Evolutionary conservation across 2,329 filamentous ascomycete genomes (phyloP), one percentile per base, ranked within the genome.

Genomic region (Epichloe uncinata): DNA sequence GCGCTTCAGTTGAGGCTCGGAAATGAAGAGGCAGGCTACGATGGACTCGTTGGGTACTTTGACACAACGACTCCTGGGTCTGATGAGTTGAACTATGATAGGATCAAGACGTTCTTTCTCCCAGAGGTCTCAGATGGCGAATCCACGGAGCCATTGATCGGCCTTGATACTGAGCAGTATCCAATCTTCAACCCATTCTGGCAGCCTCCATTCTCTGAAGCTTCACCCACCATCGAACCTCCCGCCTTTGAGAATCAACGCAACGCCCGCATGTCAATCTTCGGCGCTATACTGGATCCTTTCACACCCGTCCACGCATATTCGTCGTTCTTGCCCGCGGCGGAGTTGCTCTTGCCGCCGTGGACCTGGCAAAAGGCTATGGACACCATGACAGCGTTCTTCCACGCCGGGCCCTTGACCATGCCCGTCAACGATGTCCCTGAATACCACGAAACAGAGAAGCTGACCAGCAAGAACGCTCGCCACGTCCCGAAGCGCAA

Each of bases 301-400:
- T 71, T 67, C 51, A 55, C 56, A 0, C 55, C 67, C 1, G n/a
- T 70, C 0, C 63, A 69, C 38, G 63, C 53, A 0, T 70, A 66
- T 51, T 61, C 58, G 1, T 55, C 57, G 2, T 56, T 70, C 15
- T 56, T 70, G 1, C 69, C 68, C 0, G 47, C 56, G 0, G 34
- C 30, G 3, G 34, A 48, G 2, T 57, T 69, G 0, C 33, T 42
- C 11, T 52, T 72, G 2, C 66, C 65, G 0, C 11, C 56, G 0
- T 72, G 67, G 68, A 67, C 64, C 0, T 64, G 62, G 61, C 60
- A 71, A 49, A 26, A 43, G 0, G 67, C 67, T 4, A 52, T 71
- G 53, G 52, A 59, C 11, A 60, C 50, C 2, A 71, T 72, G 61
- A 67, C 60, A 0, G 67, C 67, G 0, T 72, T 72, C 47, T 69